A percentile compares a stretch with the other conserved stretches of the same genome.
These are phyloP conservation scores for Xylariaceae sp. DNA, from an alignment of 2,329 filamentous ascomycete species.

Conservation along the genomic window DNA sequence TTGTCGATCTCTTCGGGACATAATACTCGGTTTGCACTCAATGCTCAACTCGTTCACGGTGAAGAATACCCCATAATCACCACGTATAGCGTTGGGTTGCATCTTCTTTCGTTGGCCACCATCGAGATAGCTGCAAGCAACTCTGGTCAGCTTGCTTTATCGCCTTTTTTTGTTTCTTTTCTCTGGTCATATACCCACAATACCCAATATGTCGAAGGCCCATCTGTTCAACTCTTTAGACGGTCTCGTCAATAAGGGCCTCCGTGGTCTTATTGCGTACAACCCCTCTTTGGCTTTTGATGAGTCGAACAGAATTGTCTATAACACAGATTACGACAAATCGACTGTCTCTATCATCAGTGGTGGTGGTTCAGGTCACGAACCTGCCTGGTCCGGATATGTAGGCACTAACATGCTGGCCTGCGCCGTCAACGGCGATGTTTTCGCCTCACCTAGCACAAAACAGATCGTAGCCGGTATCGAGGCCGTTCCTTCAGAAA, in stretches of 20 bases:
- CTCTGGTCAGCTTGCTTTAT: too few species aligned
- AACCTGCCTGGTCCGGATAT: slow-evolving; percentile 62
- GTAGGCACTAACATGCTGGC: slow-evolving; percentile 60
- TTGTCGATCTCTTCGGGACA: too few species aligned
- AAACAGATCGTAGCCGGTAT: slow-evolving; percentile 60
- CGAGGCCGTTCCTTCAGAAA: slow-evolving; percentile 49
- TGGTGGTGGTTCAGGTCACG: slow-evolving; percentile 55
- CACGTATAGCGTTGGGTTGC: too few species aligned
- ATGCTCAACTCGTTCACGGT: too few species aligned
- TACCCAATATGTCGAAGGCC: slow-evolving; percentile 44
- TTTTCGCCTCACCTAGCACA: slow-evolving; percentile 61
- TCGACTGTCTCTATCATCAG: slow-evolving; percentile 48
- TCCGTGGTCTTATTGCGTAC: slow-evolving; percentile 50
- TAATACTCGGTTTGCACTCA: too few species aligned
- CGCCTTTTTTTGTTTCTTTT: background rate
- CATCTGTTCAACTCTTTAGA: slow-evolving; percentile 51
- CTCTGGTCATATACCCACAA: background rate
- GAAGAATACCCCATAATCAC: too few species aligned
- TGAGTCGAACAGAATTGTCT: slow-evolving; percentile 48
- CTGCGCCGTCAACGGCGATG: slow-evolving; percentile 57
- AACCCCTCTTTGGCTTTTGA: slow-evolving; percentile 49
- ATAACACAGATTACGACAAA: slow-evolving; percentile 41
- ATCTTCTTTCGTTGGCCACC: too few species aligned
- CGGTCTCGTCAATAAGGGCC: slow-evolving; percentile 49
- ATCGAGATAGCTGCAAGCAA: too few species aligned